Base-by-base conservation (phyloP, 345 rosid species). In the Camelina laxa region DNA sequence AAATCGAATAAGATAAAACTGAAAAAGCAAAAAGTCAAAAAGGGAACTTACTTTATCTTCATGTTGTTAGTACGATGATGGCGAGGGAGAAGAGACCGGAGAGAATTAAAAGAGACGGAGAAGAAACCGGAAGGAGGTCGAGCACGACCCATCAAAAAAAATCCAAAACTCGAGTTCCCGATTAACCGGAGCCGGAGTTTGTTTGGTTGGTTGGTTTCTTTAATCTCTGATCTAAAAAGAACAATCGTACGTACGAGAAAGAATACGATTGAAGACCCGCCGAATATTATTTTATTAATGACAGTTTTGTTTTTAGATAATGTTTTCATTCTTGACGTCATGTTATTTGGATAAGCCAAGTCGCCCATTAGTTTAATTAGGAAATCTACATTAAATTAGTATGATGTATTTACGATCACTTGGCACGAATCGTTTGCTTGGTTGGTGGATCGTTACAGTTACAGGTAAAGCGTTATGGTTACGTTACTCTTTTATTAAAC, bases 41-140 rank as follows among this genome's bases (percentile, higher is more conserved):
- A 60, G 31, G 59, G 54, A 73, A 17, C 69, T 78, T 9, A 78
- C 81, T 78, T 72, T 54, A 62, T 67, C 80, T 71, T 77, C 80
- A 77, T 77, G 71, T 30, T 76, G 69, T 59, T 65, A 21, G 64
- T 20, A 47, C 76, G 84, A 27, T 76, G 75, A 63, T 58, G 42
- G 82, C 68, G 83, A 66, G 49, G 85, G 49, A 80, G 69, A 44
- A 66, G 78, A 64, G 80, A 42, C 55, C 78, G 81, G 69, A 87
- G 10, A 19, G 16, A 85, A 77, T 84, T 49, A 9, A 24, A 42
- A 79, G 75, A 54, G 76, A 82, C 14, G 53, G 80, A 45, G 70
- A 59, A 16, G 57, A 79, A 72, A 57, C 82, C 64, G 35, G 54
- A 60, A 54, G 65, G 69, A 73, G 71, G 66, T 68, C 73, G 86